phyloP scores from a whole-genome alignment of 768 basidiomycete species.

The Asterophora parasitica region DNA sequence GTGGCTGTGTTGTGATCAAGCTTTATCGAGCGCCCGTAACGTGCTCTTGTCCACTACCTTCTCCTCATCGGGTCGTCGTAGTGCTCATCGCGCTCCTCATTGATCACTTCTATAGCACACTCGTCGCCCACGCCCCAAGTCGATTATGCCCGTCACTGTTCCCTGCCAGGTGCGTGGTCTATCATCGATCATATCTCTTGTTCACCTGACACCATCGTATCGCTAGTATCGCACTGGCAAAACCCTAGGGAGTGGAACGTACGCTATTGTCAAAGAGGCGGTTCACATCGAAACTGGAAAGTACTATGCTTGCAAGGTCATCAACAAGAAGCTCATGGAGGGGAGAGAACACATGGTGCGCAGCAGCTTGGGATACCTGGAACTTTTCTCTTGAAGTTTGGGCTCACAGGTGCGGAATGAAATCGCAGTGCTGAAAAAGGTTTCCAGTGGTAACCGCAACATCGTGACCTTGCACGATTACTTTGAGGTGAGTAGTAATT shows the following conservation, averaged over 20 bases:
- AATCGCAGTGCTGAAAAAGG: constrained; percentile 88
- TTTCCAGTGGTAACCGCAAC: constrained; percentile 86
- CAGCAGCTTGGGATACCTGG: constrained; percentile 9
- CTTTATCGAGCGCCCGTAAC: constrained; percentile 12
- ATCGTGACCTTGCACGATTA: constrained; percentile 95
- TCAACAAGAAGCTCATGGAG: constrained; percentile 99
- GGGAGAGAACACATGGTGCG: constrained; percentile 96
- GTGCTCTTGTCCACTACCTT: not conserved
- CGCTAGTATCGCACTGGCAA: constrained; percentile 80
- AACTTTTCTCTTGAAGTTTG: not conserved
- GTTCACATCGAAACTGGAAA: constrained; percentile 87
- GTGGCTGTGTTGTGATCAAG: constrained; percentile 18
- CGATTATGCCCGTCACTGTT: constrained; percentile 34
- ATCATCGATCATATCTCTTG: constrained; percentile 10
- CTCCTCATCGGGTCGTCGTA: not conserved
- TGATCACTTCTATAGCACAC: constrained; percentile 8
- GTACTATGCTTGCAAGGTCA: constrained; percentile 98
- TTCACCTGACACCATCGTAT: constrained; percentile 6
- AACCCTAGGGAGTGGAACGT: constrained; percentile 87
- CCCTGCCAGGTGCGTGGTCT: constrained; percentile 38
- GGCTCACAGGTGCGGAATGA: constrained; percentile 86
- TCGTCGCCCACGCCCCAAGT: constrained; percentile 3
- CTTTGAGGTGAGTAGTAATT: constrained; percentile 65
- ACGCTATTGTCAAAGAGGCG: constrained; percentile 93
- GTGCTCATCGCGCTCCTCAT: not conserved